Evolutionary conservation across 116 monocot genomes (phyloP), one percentile per base, ranked within the genome.

Genomic region (Iris pallida): DNA sequence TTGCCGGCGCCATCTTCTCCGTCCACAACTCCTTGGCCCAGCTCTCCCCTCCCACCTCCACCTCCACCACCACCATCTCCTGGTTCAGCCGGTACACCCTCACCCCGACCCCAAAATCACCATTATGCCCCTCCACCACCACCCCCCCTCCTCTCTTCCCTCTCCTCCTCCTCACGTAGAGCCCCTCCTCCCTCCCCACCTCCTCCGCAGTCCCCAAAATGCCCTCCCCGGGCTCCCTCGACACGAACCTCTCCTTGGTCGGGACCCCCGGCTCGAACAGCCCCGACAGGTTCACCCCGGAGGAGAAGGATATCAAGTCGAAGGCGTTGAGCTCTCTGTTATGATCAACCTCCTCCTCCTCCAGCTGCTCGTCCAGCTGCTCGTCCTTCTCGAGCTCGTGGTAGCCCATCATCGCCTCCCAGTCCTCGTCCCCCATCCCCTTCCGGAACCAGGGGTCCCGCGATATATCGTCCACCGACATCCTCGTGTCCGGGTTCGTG

Each of bases 401-500:
- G 48, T 48, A 61, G 4, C 67, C 20, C 59, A 68, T 65, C 65
- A 82, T 65, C 47, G 65, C 18, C 41, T 5, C 14, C 47, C 74
- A 57, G 30, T 55, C 48, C 30, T 59, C 74, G 58, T 70, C 66
- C 7, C 58, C 48, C 41, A 77, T 13, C 7, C 74, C 82, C 42
- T 42, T 69, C 12, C 53, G 59, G 60, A 83, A 82, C 82, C 82
- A 82, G 0, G 77, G 82, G 52, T 78, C 64, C 8, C 15, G n/a
- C 11, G 70, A 14, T 47, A 83, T 71, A 8, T 63, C 83, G 9
- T 83, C 75, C 0, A 78, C 7, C 47, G 69, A 68, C 11, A 83
- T 78, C 67, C 83, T 69, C 7, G 78, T 78, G 16, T 8, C 63
- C 20, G 83, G 83, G 45, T 83, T 78, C 8, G 75, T 69, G 16